Conservation (phyloP, 805 yeast species). For the Saccharomycopsis fermentans region DNA sequence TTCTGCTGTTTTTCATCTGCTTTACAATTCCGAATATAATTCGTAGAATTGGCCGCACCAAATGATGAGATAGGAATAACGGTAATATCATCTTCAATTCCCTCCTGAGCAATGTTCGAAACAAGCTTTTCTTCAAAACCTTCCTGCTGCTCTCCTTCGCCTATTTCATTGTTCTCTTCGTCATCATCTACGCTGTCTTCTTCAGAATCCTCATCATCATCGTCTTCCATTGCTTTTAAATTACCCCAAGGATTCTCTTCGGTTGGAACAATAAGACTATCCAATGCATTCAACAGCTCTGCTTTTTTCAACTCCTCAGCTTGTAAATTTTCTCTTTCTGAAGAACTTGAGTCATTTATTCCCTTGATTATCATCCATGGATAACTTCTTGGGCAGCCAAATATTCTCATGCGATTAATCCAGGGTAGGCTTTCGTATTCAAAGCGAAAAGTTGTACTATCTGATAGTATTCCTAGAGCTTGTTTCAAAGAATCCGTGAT, state of each 20-base stretch:
- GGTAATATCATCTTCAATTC: conserved; percentile 1
- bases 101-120: conserved; percentile 20
- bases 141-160: conserved; percentile 3
- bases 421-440: conserved; percentile 54
- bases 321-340: conserved; percentile 6
- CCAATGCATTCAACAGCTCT: conserved; percentile 29
- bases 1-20: background rate
- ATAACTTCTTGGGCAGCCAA: conserved; percentile 82
- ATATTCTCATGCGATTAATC: conserved; percentile 54
- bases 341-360: conserved; percentile 23
- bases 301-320: conserved; percentile 19
- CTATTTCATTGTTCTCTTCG: conserved; percentile 18
- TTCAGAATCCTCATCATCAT: conserved; percentile 28
- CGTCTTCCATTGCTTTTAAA: conserved; percentile 27
- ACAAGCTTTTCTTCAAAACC: conserved; percentile 10
- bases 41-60: background rate
- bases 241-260: conserved; percentile 28
- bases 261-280: conserved; percentile 9
- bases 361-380: conserved; percentile 52
- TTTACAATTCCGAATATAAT: background rate
- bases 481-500: conserved; percentile 49
- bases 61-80: conserved; percentile 1
- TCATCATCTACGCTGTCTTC: conserved; percentile 26
- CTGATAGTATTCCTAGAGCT: conserved; percentile 56
- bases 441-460: background rate